Percentiles rank a stretch among this genome's conserved stretches.
phyloP scores from a whole-genome alignment of 2,329 filamentous ascomycete genomes.

The Whalleya microplaca region DNA sequence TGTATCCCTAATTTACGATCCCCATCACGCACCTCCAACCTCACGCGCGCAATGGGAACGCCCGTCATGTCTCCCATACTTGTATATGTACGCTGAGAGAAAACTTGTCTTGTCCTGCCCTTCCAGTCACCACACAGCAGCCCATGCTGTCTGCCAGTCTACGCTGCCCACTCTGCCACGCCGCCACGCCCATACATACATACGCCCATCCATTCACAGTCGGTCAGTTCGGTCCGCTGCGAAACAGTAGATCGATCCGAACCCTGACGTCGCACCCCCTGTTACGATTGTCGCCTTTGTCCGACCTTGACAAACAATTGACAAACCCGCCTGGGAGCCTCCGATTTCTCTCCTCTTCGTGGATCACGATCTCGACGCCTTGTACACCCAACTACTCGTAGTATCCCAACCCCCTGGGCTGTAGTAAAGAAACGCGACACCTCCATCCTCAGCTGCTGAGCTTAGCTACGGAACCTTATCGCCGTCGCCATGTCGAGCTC shows the following conservation, averaged over 20 bases:
- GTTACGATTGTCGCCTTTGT: constrained; percentile 28
- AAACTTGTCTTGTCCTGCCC: not conserved
- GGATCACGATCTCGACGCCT: constrained; percentile 6
- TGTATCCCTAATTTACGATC: constrained; percentile 17
- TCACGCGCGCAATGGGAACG: not conserved
- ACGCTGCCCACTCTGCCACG: constrained; percentile 2
- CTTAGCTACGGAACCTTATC: too few species aligned
- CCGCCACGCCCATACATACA: constrained; percentile 2
- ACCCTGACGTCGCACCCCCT: constrained; percentile 29
- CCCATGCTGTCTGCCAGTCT: not conserved
- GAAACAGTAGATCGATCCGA: constrained; percentile 18
- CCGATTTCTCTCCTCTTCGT: constrained; percentile 6
- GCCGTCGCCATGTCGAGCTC: constrained; percentile 74
- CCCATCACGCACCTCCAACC: not conserved
- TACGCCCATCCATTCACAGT: constrained; percentile 14
- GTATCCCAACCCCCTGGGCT: not conserved
- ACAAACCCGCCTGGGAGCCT: constrained; percentile 7
- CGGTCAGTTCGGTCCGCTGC: constrained; percentile 16
- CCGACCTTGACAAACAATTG: constrained; percentile 24
- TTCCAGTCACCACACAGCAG: too few species aligned
- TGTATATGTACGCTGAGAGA: not conserved
- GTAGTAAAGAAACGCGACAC: not conserved
- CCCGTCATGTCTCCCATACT: not conserved
- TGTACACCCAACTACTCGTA: not conserved
- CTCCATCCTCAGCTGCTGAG: constrained; percentile 13